Percentiles rank a stretch among this genome's conserved stretches.
phyloP scores from a whole-genome alignment of 2,329 filamentous ascomycete species.

The Xylaria sp. region DNA sequence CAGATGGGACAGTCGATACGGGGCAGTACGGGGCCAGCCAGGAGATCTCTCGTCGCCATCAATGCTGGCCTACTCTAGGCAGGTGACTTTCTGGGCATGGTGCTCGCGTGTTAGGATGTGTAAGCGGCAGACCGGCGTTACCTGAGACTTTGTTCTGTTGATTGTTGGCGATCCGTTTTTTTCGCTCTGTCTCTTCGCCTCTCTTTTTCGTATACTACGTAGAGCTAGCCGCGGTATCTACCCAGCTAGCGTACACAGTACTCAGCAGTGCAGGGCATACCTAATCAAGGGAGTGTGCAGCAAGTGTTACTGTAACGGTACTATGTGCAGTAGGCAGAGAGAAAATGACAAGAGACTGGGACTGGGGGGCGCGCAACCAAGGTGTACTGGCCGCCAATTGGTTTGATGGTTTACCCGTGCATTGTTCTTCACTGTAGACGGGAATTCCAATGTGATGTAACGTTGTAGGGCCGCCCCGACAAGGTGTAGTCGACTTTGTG shows the following conservation, averaged over 20 bases:
- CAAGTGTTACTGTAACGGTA: constrained; percentile 30
- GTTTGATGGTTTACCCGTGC: constrained; percentile 42
- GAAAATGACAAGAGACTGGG: constrained; percentile 29
- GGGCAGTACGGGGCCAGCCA: constrained; percentile 27
- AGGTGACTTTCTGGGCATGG: constrained; percentile 40
- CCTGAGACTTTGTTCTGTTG: constrained; percentile 8
- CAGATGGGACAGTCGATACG: constrained; percentile 31
- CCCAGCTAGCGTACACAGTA: neutral
- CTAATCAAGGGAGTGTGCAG: constrained; percentile 19
- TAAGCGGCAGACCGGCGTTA: constrained; percentile 30
- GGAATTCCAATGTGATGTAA: constrained; percentile 44
- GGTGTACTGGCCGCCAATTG: constrained; percentile 24
- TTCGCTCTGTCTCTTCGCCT: neutral
- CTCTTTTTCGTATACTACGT: constrained; percentile 1
- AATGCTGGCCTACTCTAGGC: constrained; percentile 40
- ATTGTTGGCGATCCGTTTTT: constrained; percentile 17
- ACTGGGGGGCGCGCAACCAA: constrained; percentile 28
- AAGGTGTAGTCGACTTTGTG: constrained; percentile 30
- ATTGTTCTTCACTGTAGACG: constrained; percentile 36
- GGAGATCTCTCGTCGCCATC: constrained; percentile 29
- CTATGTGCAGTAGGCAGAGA: neutral
- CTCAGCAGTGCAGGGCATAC: neutral
- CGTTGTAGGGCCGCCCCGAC: constrained; percentile 40
- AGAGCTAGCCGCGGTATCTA: neutral
- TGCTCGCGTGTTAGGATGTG: constrained; percentile 16